phyloP scores from a whole-genome alignment of 2,329 filamentous ascomycete genomes.

The Pyrenophora seminiperda region DNA sequence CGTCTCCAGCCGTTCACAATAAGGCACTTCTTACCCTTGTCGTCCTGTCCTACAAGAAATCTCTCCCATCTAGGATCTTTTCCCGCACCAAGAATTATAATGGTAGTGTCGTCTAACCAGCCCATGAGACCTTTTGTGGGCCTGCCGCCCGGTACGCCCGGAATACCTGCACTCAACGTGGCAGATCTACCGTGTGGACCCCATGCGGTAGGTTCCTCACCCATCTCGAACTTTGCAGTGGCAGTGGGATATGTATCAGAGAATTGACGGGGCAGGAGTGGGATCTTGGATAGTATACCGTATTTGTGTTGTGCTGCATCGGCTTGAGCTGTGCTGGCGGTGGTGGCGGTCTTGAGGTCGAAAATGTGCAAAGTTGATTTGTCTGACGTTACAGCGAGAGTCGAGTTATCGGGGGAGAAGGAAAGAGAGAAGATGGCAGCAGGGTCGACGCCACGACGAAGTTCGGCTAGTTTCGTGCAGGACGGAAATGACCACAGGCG shows the following conservation, averaged over 20 bases:
- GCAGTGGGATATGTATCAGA: constrained; percentile 88
- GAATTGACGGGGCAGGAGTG: constrained; percentile 83
- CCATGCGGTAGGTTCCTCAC: constrained; percentile 65
- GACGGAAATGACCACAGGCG: constrained; percentile 82
- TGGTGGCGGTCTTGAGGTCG: constrained; percentile 65
- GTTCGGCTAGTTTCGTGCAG: constrained; percentile 79
- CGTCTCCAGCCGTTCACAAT: constrained; percentile 7
- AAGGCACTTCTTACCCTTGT: constrained; percentile 59
- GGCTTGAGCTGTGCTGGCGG: constrained; percentile 1
- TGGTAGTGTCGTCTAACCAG: constrained; percentile 75
- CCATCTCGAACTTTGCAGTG: constrained; percentile 79
- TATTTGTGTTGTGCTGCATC: constrained; percentile 63
- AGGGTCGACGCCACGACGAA: constrained; percentile 85
- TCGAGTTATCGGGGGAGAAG: constrained; percentile 79
- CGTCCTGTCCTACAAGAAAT: constrained; percentile 59
- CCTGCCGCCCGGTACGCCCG: constrained; percentile 59
- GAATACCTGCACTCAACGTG: constrained; percentile 54
- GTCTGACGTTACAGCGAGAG: constrained; percentile 91
- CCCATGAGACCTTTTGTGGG: constrained; percentile 84
- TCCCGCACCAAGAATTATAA: constrained; percentile 80
- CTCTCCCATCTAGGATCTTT: constrained; percentile 86
- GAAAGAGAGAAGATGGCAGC: constrained; percentile 86
- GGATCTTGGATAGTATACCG: constrained; percentile 82
- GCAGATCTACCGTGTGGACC: constrained; percentile 37
- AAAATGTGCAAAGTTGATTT: constrained; percentile 96